phyloP scores from a whole-genome alignment of 257 asterid genomes.

The Lithospermum erythrorhizon region DNA sequence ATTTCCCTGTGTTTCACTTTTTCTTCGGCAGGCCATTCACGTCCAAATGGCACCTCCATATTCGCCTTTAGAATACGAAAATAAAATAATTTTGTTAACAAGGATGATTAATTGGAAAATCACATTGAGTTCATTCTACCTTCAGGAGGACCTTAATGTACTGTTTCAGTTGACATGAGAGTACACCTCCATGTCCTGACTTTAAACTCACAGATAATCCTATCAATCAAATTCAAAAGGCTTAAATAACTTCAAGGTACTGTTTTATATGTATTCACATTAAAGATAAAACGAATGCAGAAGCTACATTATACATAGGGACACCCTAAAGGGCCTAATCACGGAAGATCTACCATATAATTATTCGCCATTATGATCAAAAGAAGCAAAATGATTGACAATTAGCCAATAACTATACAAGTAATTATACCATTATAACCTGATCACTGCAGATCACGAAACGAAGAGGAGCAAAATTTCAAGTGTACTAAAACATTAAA shows the following conservation, averaged over 20 bases:
- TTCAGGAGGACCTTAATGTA: slow-evolving; percentile 61
- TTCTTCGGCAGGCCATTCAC: slow-evolving; percentile 86
- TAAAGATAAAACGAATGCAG: too few species aligned
- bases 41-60: slow-evolving; percentile 76
- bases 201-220: slow-evolving; percentile 48
- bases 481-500: too few species aligned
- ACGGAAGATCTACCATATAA: too few species aligned
- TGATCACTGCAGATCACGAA: too few species aligned
- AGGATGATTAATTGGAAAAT: slow-evolving; percentile 1
- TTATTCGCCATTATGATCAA: too few species aligned
- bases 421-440: too few species aligned
- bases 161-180: slow-evolving; percentile 39
- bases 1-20: slow-evolving; percentile 75
- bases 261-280: not conserved
- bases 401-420: too few species aligned
- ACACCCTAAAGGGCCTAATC: too few species aligned
- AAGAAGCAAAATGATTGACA: too few species aligned
- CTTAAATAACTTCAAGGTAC: not conserved
- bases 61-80: slow-evolving; percentile 32
- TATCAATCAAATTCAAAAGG: slow-evolving; percentile 17
- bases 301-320: too few species aligned
- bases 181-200: slow-evolving; percentile 61
- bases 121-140: slow-evolving; percentile 24
- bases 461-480: too few species aligned
- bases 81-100: not conserved